These are phyloP conservation scores for Mucor mucedo DNA, from an alignment of 371 early-diverging fungal species.

Conservation along the genomic window DNA sequence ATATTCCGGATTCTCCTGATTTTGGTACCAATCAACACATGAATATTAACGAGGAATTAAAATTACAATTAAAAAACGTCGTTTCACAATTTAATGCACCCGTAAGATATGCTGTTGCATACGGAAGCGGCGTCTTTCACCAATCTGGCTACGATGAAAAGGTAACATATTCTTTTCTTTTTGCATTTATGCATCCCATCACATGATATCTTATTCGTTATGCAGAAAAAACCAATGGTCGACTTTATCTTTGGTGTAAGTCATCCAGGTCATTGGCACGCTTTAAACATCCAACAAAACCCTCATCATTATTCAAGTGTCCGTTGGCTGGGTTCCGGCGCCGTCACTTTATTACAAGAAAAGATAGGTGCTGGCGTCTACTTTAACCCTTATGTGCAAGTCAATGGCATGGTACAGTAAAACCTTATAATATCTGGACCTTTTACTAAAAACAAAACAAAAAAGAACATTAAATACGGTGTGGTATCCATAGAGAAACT, in stretches of 20 bases:
- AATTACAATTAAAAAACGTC: constrained; percentile 62
- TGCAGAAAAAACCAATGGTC: constrained; percentile 77
- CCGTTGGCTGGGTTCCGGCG: constrained; percentile 69
- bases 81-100: constrained; percentile 71
- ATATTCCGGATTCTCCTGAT: constrained; percentile 64
- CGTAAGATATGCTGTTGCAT: constrained; percentile 89
- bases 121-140: constrained; percentile 93
- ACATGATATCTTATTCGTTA: background rate
- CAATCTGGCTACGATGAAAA: constrained; percentile 81
- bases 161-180: constrained; percentile 38
- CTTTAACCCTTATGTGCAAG: constrained; percentile 91
- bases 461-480: constrained; percentile 86
- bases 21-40: constrained; percentile 74
- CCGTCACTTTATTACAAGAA: constrained; percentile 81
- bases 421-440: no score
- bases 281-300: constrained; percentile 89
- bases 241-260: constrained; percentile 96
- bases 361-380: constrained; percentile 91
- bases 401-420: constrained; percentile 68
- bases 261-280: constrained; percentile 97
- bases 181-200: background rate
- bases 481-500: constrained; percentile 91
- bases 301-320: constrained; percentile 89
- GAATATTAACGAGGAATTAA: constrained; percentile 62
- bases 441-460: background rate